Evolutionary conservation across 306 rosid species (phyloP).

Genomic region (Purshia tridentata): DNA sequence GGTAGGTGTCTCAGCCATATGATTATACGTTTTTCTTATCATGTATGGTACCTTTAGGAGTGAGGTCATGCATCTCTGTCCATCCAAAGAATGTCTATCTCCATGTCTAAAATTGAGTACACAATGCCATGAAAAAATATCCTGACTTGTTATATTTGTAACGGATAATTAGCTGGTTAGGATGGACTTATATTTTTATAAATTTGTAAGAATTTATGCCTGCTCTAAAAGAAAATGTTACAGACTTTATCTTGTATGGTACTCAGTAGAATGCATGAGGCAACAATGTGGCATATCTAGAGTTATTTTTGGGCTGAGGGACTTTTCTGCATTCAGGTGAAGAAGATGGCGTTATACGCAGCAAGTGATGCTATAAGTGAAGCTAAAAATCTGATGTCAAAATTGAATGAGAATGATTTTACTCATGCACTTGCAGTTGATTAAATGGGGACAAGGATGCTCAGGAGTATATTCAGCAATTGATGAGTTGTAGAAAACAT

Average conservation of each 20-base stretch:
- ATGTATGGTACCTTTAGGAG: not conserved
- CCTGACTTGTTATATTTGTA: too few relatives aligned
- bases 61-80: not conserved
- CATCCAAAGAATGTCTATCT: not conserved
- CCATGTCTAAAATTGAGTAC: not conserved
- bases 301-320: conserved; percentile 9
- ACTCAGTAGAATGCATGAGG: not conserved
- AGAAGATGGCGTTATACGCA: conserved; percentile 66
- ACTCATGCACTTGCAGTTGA: conserved; percentile 24
- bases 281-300: not conserved
- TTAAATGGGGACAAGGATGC: conserved; percentile 17
- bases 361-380: conserved; percentile 46
- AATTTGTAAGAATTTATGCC: not conserved
- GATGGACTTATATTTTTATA: too few relatives aligned
- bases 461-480: not conserved
- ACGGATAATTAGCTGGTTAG: too few relatives aligned
- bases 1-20: not conserved
- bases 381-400: conserved; percentile 35
- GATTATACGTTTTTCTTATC: not conserved
- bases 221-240: not conserved
- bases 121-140: not conserved
- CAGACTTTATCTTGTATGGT: not conserved
- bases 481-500: not conserved
- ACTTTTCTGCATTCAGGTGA: conserved; percentile 38
- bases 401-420: conserved; percentile 23